phyloP scores from a whole-genome alignment of 1,284 basidiomycete genomes.

The Boletellus deceptivus region DNA sequence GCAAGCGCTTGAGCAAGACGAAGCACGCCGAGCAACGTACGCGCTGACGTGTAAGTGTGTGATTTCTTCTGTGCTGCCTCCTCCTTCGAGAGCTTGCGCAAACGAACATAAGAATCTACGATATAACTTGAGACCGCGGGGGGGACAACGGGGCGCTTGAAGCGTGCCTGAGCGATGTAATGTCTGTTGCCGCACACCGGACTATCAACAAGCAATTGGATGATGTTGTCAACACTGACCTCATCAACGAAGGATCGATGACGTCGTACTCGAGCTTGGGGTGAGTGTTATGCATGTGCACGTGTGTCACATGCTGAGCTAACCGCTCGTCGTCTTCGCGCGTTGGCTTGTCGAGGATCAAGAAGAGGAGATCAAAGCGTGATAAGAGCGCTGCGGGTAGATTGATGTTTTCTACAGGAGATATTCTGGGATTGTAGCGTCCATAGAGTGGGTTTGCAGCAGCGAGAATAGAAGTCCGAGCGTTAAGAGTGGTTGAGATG shows the following conservation, averaged over 20 bases:
- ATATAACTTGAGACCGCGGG: constrained; percentile 88
- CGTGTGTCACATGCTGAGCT: constrained; percentile 96
- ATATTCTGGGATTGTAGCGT: constrained; percentile 96
- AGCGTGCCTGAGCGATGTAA: constrained; percentile 94
- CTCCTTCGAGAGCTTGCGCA: constrained; percentile 91
- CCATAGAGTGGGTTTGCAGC: constrained; percentile 98
- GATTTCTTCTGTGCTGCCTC: constrained; percentile 88
- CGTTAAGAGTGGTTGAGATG: constrained; percentile 97
- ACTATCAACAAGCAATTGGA: constrained; percentile 3
- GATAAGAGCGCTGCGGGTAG: constrained; percentile 94
- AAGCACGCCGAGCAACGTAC: constrained; percentile 92
- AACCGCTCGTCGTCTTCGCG: constrained; percentile 95
- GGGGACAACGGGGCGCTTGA: constrained; percentile 85
- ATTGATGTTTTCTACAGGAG: constrained; percentile 99
- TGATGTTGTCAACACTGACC: constrained; percentile 44
- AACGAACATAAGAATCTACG: constrained; percentile 92
- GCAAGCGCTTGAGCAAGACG: constrained; percentile 95
- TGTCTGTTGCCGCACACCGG: constrained; percentile 54
- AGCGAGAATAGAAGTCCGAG: constrained; percentile 96
- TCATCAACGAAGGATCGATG: constrained; percentile 85
- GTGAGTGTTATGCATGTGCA: constrained; percentile 94
- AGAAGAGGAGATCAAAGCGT: constrained; percentile 94
- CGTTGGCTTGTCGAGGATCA: constrained; percentile 94
- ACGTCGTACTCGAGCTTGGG: constrained; percentile 84
- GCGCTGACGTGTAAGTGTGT: constrained; percentile 94